A percentile compares a stretch with the other conserved stretches of the same genome.
Evolutionary conservation across 192 early-diverging fungal genomes (phyloP).

Genomic region (Physocladia obscura): DNA sequence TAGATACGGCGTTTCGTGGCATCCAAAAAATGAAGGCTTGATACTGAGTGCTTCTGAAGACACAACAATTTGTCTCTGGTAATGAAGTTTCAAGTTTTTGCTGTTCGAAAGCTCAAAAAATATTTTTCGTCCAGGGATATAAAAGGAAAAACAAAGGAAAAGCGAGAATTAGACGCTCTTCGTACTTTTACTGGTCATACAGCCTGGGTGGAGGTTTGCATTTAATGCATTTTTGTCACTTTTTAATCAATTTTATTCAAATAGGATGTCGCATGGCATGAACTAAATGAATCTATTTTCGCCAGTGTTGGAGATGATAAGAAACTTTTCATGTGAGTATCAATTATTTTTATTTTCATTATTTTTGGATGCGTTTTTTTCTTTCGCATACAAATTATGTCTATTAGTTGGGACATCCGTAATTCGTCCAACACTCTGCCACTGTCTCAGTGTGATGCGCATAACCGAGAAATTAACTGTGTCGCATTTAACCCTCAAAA

Average conservation of each 20-base stretch:
- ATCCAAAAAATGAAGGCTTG: conserved; percentile 71
- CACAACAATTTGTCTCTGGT: conserved; percentile 85
- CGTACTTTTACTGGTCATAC: conserved; percentile 84
- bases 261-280: conserved; percentile 92
- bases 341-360: no score
- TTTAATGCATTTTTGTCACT: not conserved
- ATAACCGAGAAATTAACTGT: conserved; percentile 89
- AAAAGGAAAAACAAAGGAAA: conserved; percentile 72
- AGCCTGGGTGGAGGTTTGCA: conserved; percentile 78
- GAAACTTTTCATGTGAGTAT: conserved; percentile 76
- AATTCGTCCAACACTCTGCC: conserved; percentile 60
- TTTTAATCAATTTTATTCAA: not conserved
- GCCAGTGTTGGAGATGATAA: conserved; percentile 97
- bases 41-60: conserved; percentile 91
- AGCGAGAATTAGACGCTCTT: conserved; percentile 70
- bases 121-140: conserved; percentile 69
- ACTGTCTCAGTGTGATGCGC: conserved; percentile 73
- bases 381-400: not conserved
- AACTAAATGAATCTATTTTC: conserved; percentile 80
- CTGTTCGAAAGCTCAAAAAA: not conserved
- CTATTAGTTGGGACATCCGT: conserved; percentile 89
- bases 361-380: not conserved
- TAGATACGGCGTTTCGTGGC: conserved; percentile 94
- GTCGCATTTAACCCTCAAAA: conserved; percentile 90
- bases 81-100: not conserved